Conservation (phyloP, 75 land plant species). For the Pinus taeda region DNA sequence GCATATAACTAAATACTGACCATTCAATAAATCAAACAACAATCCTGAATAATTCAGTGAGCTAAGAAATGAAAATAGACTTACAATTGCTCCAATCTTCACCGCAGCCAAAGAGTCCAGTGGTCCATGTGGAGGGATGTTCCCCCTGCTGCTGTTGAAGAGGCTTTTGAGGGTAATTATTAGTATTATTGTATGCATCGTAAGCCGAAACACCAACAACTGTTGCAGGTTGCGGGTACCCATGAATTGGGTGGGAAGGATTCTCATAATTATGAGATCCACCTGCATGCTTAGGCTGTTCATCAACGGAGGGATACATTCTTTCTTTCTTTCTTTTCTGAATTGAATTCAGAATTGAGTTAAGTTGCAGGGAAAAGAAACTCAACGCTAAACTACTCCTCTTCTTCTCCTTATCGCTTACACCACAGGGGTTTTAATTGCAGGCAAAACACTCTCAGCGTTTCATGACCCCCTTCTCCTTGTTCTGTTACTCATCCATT, state of each 20-base stretch:
- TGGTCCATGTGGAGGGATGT: neutral
- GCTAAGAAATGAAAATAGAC: neutral
- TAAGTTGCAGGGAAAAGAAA: too few species aligned
- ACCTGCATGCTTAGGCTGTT: too few species aligned
- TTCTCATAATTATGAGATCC: too few species aligned
- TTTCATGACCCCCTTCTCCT: too few species aligned
- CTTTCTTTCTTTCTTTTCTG: too few species aligned
- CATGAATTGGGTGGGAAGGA: neutral
- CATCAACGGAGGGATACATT: too few species aligned
- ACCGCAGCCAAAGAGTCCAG: conserved; percentile 9
- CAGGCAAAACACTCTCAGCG: too few species aligned
- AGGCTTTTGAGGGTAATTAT: neutral
- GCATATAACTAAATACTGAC: neutral
- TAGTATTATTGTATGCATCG: neutral
- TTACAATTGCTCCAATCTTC: neutral
- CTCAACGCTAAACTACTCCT: too few species aligned
- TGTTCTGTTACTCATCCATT: too few species aligned
- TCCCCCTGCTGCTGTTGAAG: neutral
- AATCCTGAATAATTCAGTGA: neutral
- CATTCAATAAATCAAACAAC: neutral
- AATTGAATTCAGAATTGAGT: too few species aligned
- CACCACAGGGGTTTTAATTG: too few species aligned
- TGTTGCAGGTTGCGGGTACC: neutral
- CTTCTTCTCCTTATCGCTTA: too few species aligned
- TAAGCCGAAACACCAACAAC: neutral